These are phyloP conservation scores for Orychophragmus violaceus DNA, from an alignment of 345 rosid genomes.

Conservation along the genomic window DNA sequence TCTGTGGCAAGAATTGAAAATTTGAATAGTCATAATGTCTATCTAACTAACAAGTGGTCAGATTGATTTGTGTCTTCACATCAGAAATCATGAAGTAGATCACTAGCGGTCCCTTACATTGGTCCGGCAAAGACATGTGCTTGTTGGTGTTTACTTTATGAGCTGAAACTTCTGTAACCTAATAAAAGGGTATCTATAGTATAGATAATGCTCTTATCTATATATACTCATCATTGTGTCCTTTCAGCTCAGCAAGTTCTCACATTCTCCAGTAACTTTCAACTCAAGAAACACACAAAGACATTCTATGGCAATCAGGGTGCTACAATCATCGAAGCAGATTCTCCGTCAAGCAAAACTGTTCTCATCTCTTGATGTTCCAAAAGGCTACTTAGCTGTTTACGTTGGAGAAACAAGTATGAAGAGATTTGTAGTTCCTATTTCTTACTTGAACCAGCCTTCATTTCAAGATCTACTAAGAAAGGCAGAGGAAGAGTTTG, in stretches of 20 bases:
- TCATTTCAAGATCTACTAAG: conserved; percentile 35
- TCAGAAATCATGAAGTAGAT: conserved; percentile 12
- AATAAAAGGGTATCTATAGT: conserved; percentile 12
- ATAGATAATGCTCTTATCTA: neutral
- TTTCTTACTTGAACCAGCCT: conserved; percentile 35
- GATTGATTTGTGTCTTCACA: conserved; percentile 10
- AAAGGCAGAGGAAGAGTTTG: conserved; percentile 39
- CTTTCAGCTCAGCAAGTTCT: conserved; percentile 12
- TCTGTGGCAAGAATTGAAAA: conserved; percentile 27
- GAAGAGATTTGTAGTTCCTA: conserved; percentile 37
- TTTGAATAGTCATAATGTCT: conserved; percentile 17
- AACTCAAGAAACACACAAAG: conserved; percentile 6
- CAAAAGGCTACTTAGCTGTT: conserved; percentile 41
- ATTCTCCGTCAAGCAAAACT: conserved; percentile 26
- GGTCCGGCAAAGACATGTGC: conserved; percentile 37
- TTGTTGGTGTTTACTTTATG: conserved; percentile 4
- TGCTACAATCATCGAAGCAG: conserved; percentile 27
- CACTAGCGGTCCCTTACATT: conserved; percentile 17
- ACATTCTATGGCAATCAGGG: conserved; percentile 25
- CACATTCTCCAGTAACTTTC: neutral
- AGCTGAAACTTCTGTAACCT: conserved; percentile 14
- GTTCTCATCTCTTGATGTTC: conserved; percentile 31
- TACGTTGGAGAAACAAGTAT: conserved; percentile 36
- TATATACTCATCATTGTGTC: conserved; percentile 17
- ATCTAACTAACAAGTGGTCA: conserved; percentile 32